Percentiles rank a stretch among this genome's conserved stretches.
phyloP scores from a whole-genome alignment of 257 asterid genomes.

The Oldenlandia corymbosa region DNA sequence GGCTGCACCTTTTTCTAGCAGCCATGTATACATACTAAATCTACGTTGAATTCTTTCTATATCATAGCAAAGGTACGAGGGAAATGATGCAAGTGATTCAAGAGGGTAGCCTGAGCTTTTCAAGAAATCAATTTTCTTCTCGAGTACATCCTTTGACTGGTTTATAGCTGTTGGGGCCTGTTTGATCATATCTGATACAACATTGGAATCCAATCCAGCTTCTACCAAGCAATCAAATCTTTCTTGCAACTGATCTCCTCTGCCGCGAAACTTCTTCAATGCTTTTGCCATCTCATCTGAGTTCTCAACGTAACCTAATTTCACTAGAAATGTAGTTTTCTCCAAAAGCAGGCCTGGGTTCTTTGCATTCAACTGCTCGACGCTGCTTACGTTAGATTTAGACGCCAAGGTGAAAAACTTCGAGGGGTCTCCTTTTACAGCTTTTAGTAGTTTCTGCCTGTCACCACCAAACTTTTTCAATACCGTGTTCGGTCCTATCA shows the following conservation, averaged over 20 bases:
- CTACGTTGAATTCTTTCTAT: conserved; percentile 56
- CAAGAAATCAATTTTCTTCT: conserved; percentile 55
- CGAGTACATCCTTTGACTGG: conserved; percentile 62
- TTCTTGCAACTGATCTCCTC: conserved; percentile 92
- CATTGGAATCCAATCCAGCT: conserved; percentile 71
- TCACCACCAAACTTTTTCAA: conserved; percentile 49
- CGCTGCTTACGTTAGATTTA: conserved; percentile 28
- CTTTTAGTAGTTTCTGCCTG: conserved; percentile 38
- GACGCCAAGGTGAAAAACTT: conserved; percentile 54
- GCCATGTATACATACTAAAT: conserved; percentile 74
- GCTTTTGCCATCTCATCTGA: conserved; percentile 90
- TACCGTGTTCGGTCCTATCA: conserved; percentile 61
- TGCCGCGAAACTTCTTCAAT: conserved; percentile 64
- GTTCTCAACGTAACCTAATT: conserved; percentile 71
- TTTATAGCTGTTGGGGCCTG: conserved; percentile 62
- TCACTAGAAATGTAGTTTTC: conserved; percentile 51
- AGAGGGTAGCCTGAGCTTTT: conserved; percentile 60
- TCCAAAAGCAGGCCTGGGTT: conserved; percentile 47
- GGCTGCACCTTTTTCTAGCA: conserved; percentile 64
- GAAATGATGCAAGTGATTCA: conserved; percentile 59
- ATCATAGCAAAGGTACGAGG: conserved; percentile 75
- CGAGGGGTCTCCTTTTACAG: conserved; percentile 46
- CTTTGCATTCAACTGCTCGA: conserved; percentile 36
- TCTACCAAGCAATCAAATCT: conserved; percentile 72
- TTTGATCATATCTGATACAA: conserved; percentile 60